These are phyloP conservation scores for Penicillium oxalicum DNA, from an alignment of 2,329 filamentous ascomycete genomes.

Conservation along the genomic window DNA sequence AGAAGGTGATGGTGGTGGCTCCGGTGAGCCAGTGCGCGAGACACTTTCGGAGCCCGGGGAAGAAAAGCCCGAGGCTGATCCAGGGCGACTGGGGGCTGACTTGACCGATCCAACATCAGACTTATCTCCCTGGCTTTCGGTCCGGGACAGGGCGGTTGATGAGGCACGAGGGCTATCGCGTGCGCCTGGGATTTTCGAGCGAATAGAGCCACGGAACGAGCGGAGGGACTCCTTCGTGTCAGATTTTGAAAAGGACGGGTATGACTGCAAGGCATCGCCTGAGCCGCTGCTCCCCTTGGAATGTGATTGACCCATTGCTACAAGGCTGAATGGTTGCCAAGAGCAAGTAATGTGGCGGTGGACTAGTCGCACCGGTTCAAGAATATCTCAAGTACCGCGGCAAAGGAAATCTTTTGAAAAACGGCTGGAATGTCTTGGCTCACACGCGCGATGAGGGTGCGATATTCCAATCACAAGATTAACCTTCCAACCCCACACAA, in stretches of 20 bases:
- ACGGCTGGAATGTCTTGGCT: slow-evolving; percentile 30
- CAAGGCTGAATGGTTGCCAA: slow-evolving; percentile 30
- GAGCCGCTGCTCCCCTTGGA: slow-evolving; percentile 52
- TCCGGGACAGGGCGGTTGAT: slow-evolving; percentile 55
- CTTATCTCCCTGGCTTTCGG: slow-evolving; percentile 54
- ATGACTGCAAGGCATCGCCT: slow-evolving; percentile 66
- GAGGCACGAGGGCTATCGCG: slow-evolving; percentile 77
- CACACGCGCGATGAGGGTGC: slow-evolving; percentile 8
- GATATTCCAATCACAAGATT: slow-evolving; percentile 14
- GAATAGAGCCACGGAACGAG: slow-evolving; percentile 72
- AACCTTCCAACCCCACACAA: slow-evolving; percentile 10
- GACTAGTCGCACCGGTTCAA: slow-evolving; percentile 19
- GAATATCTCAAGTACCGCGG: slow-evolving; percentile 17
- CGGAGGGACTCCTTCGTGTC: slow-evolving; percentile 90
- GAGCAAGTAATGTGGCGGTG: slow-evolving; percentile 18
- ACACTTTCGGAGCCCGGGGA: slow-evolving; percentile 42
- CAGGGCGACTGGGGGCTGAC: slow-evolving; percentile 55
- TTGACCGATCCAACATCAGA: slow-evolving; percentile 69
- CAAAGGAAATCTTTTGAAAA: too few species aligned
- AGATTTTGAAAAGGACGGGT: slow-evolving; percentile 84
- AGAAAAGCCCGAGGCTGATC: slow-evolving; percentile 25
- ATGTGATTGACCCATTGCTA: slow-evolving; percentile 47
- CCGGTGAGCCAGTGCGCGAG: slow-evolving; percentile 46
- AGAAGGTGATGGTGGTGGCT: slow-evolving; percentile 77
- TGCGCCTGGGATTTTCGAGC: slow-evolving; percentile 77